phyloP scores from a whole-genome alignment of 768 basidiomycete genomes.

The Kwoniella shandongensis region DNA sequence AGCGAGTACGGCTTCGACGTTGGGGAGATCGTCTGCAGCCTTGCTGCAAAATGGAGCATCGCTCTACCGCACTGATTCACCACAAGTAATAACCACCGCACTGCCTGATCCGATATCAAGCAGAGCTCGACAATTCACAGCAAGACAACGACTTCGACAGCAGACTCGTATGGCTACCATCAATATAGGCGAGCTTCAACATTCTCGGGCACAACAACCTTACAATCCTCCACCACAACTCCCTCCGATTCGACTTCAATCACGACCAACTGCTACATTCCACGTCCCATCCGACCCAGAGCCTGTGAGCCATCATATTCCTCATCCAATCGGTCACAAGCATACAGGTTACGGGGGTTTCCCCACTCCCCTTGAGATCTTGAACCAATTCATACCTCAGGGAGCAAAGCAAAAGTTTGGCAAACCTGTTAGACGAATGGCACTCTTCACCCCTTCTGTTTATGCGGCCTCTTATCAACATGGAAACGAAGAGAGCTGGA shows the following conservation, averaged over 20 bases:
- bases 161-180: slow-evolving; percentile 12
- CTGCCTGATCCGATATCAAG: not conserved
- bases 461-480: not conserved
- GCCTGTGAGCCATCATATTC: not conserved
- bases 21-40: slow-evolving; percentile 9
- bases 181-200: slow-evolving; percentile 1
- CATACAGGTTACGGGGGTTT: slow-evolving; percentile 23
- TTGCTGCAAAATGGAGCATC: not conserved
- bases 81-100: slow-evolving; percentile 5
- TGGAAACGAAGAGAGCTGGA: slow-evolving; percentile 22
- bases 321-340: slow-evolving; percentile 5
- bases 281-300: too few relatives aligned
- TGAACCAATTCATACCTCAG: slow-evolving; percentile 6
- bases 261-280: not conserved
- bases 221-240: not conserved
- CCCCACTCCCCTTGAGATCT: slow-evolving; percentile 16
- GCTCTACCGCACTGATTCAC: not conserved
- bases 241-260: not conserved
- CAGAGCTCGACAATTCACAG: not conserved
- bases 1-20: slow-evolving; percentile 4
- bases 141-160: slow-evolving; percentile 14
- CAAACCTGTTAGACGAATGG: slow-evolving; percentile 11
- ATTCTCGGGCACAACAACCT: not conserved
- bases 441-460: slow-evolving; percentile 2
- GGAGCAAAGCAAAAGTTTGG: slow-evolving; percentile 4